A percentile compares a stretch with the other conserved stretches of the same genome.
phyloP scores from a whole-genome alignment of 2,329 filamentous ascomycete genomes.

The Fusarium sp. region DNA sequence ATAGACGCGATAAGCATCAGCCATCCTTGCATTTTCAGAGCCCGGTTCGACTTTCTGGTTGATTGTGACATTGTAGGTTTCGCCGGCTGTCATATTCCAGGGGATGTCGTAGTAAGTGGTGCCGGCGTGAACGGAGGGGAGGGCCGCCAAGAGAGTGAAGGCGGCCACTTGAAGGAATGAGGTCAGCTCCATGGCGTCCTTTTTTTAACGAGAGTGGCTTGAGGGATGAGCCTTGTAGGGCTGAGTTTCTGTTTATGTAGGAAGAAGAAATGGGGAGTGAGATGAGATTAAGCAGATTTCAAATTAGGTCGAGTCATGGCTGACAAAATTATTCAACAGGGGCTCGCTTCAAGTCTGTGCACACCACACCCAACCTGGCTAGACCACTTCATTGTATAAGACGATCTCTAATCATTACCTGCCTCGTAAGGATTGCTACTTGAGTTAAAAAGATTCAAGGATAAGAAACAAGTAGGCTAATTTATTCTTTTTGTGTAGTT shows the following conservation, averaged over 20 bases:
- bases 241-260: not conserved
- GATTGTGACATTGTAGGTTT: conserved; percentile 31
- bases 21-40: conserved; percentile 22
- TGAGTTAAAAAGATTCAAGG: fast-evolving
- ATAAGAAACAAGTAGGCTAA: not conserved
- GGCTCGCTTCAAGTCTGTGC: not conserved
- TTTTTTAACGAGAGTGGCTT: conserved; percentile 2
- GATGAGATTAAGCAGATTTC: not conserved
- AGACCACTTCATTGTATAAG: conserved; percentile 1
- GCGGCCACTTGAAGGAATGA: conserved; percentile 16
- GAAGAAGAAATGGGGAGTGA: conserved; percentile 1
- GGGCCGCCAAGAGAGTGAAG: conserved; percentile 32
- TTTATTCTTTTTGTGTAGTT: not conserved
- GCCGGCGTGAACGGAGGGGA: conserved; percentile 10
- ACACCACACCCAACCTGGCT: conserved; percentile 21
- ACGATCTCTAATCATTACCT: not conserved
- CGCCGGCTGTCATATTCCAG: conserved; percentile 36
- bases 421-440: not conserved
- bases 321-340: conserved; percentile 29
- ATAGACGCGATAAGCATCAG: conserved; percentile 40
- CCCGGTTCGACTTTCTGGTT: conserved; percentile 20
- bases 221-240: not conserved
- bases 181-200: conserved; percentile 22
- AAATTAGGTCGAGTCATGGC: conserved; percentile 6
- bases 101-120: conserved; percentile 31